phyloP scores from a whole-genome alignment of 2,329 filamentous ascomycete species.

The Penicillium sp. region DNA sequence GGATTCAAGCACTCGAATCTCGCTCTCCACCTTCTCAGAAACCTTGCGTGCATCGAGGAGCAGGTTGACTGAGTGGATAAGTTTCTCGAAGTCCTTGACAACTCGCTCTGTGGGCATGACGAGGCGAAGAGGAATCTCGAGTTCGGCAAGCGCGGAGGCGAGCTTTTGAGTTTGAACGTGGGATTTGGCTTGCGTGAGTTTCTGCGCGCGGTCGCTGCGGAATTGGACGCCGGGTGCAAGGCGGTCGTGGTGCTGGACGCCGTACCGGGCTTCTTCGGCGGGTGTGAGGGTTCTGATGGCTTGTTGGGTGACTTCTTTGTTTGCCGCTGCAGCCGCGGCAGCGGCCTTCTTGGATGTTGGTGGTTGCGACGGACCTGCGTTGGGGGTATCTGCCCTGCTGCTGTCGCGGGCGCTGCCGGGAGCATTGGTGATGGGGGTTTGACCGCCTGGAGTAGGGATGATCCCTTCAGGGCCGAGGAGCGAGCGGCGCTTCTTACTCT shows the following conservation, averaged over 20 bases:
- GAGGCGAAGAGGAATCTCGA: conserved; percentile 52
- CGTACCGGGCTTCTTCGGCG: conserved; percentile 78
- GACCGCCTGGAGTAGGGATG: conserved; percentile 58
- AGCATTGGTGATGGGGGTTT: conserved; percentile 47
- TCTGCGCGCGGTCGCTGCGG: conserved; percentile 66
- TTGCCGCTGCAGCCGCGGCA: conserved; percentile 42
- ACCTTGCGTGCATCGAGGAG: conserved; percentile 55
- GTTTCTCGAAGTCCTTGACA: conserved; percentile 55
- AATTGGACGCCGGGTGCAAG: conserved; percentile 86
- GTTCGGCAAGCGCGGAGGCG: conserved; percentile 51
- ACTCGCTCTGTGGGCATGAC: conserved; percentile 57
- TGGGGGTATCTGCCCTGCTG: conserved; percentile 45
- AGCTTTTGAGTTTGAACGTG: conserved; percentile 57
- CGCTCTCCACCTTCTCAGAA: conserved; percentile 53
- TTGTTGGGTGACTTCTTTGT: conserved; percentile 44
- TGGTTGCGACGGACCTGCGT: conserved; percentile 27
- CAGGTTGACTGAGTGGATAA: conserved; percentile 53
- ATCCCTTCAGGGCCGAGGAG: conserved; percentile 65
- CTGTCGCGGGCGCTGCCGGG: conserved; percentile 44
- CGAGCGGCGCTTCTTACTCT: conserved; percentile 84
- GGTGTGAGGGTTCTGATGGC: conserved; percentile 73
- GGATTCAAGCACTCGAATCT: conserved; percentile 53
- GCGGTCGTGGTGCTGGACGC: conserved; percentile 83
- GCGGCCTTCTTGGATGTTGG: conserved; percentile 46
- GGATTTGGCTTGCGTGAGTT: conserved; percentile 56